Evolutionary conservation across 2,329 filamentous ascomycete species (phyloP), one percentile per base, ranked within the genome.

Genomic region (Calonectria honghensis): DNA sequence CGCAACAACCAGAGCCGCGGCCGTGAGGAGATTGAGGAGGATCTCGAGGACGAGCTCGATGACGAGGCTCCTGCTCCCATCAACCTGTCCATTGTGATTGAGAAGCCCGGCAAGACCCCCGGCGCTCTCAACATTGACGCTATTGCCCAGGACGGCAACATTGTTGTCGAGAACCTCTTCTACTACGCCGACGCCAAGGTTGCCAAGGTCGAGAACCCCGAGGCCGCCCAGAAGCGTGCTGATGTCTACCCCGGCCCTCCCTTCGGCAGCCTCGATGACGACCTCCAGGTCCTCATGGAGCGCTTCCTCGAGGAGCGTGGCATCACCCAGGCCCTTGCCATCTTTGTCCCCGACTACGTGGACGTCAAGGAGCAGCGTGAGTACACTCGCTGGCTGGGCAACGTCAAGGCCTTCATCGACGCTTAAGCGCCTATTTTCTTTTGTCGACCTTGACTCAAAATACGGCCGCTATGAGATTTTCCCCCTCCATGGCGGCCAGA

Each of bases 311-410:
- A 98, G 86, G 97, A 98, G 91, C 92, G 97, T 81, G 97, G 96
- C 78, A 92, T 99, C 86, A 95, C 96, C 82, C 93, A 94, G 81
- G 91, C 93, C 73, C 91, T 99, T 81, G 96, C 96, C 69, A 88
- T 96, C 79, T 98, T 98, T 86, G 93, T 98, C 57, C 95, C 96
- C 48, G 96, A 98, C 85, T 99, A 98, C 88, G 96, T 98, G 83
- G 96, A 98, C 84, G 92, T 94, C 87, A 99, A 99, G 93, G 97
- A 99, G 92, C 96, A 98, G 92, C 94, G 93, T 88, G 97, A 99
- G 90, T 99, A 99, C 86, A 88, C 97, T 76, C 88, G 91, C 79
- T 99, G 97, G 97, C 89, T 99, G 85, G 91, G 93, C 85, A 94
- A 94, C 84, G 91, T 98, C 86, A 97, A 96, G 92, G 88, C 87